A percentile compares a stretch with the other conserved stretches of the same genome.
phyloP scores from a whole-genome alignment of 2,329 filamentous ascomycete genomes.

The Claviceps citrina region DNA sequence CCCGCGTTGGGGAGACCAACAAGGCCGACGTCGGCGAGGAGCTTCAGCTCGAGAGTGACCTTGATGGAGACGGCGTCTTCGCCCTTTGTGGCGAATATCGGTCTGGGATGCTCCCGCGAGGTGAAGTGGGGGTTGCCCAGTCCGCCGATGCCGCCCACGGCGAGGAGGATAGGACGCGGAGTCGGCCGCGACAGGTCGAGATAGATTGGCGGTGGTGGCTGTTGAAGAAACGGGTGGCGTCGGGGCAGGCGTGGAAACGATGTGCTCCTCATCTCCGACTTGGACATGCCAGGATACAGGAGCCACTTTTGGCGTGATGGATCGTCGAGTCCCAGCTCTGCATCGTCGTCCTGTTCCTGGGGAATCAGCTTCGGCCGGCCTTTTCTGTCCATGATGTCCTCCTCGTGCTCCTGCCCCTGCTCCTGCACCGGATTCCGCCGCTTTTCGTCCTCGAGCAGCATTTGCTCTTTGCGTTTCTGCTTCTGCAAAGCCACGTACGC shows the following conservation, averaged over 20 bases:
- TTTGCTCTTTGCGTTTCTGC: slow-evolving; percentile 16
- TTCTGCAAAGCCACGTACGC: slow-evolving; percentile 20
- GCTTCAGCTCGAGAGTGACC: slow-evolving; percentile 79
- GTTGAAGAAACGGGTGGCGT: slow-evolving; percentile 41
- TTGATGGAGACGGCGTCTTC: slow-evolving; percentile 64
- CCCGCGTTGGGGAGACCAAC: slow-evolving; percentile 93
- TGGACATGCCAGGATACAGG: slow-evolving; percentile 62
- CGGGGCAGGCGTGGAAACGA: slow-evolving; percentile 35
- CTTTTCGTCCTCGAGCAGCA: slow-evolving; percentile 20
- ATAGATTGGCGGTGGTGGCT: slow-evolving; percentile 57
- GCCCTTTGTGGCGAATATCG: slow-evolving; percentile 79
- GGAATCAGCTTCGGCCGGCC: slow-evolving; percentile 3
- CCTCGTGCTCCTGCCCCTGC: slow-evolving; percentile 5
- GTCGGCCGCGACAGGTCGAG: slow-evolving; percentile 64
- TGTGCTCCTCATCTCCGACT: slow-evolving; percentile 47
- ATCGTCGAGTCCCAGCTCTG: slow-evolving; percentile 28
- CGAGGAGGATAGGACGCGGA: slow-evolving; percentile 68
- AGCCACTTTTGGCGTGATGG: slow-evolving; percentile 60
- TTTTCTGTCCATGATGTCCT: slow-evolving; percentile 3
- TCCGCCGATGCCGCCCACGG: slow-evolving; percentile 76
- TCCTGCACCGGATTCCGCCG: slow-evolving; percentile 8
- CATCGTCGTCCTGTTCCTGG: slow-evolving; percentile 16
- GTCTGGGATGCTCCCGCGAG: slow-evolving; percentile 55
- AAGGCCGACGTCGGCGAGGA: slow-evolving; percentile 85
- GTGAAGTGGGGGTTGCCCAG: slow-evolving; percentile 89